A percentile compares a stretch with the other conserved stretches of the same genome.
Conservation (phyloP, 352 stramenopile genomes). For the Phytopythium vexans region DNA sequence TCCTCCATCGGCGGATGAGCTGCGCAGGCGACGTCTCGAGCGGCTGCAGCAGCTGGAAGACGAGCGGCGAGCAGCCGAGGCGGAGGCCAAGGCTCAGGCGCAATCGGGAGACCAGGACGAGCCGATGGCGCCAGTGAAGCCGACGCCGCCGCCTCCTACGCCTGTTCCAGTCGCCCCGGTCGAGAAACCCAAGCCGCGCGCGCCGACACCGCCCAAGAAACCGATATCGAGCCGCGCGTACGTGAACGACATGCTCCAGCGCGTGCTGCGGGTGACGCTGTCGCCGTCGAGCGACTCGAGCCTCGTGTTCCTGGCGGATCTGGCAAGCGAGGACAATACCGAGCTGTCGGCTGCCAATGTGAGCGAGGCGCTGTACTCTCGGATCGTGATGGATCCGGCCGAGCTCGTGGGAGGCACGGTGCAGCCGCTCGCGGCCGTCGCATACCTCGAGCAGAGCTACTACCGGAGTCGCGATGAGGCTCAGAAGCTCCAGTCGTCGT, state of each 20-base stretch:
- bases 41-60: slow-evolving; percentile 62
- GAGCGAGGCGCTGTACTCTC: slow-evolving; percentile 70
- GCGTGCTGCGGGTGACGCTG: slow-evolving; percentile 63
- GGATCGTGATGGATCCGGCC: slow-evolving; percentile 54
- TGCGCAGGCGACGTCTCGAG: slow-evolving; percentile 46
- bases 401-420: slow-evolving; percentile 40
- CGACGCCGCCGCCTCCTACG: slow-evolving; percentile 3
- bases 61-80: slow-evolving; percentile 27
- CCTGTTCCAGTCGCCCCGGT: background rate
- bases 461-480: slow-evolving; percentile 69
- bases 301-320: slow-evolving; percentile 37
- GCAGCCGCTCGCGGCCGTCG: slow-evolving; percentile 55
- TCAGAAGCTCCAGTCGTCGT: slow-evolving; percentile 66
- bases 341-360: slow-evolving; percentile 23
- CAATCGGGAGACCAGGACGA: slow-evolving; percentile 2
- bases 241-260: slow-evolving; percentile 77
- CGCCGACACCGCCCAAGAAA: slow-evolving; percentile 27
- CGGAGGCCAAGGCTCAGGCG: background rate
- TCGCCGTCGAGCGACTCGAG: slow-evolving; percentile 22
- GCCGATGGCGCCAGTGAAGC: background rate
- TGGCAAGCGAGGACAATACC: slow-evolving; percentile 11
- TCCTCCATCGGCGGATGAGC: slow-evolving; percentile 39
- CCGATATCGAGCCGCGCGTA: slow-evolving; percentile 39
- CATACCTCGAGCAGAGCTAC: slow-evolving; percentile 76
- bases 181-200: slow-evolving; percentile 1